phyloP scores from a whole-genome alignment of 129 eudicot species.

The Solidago caesia region DNA sequence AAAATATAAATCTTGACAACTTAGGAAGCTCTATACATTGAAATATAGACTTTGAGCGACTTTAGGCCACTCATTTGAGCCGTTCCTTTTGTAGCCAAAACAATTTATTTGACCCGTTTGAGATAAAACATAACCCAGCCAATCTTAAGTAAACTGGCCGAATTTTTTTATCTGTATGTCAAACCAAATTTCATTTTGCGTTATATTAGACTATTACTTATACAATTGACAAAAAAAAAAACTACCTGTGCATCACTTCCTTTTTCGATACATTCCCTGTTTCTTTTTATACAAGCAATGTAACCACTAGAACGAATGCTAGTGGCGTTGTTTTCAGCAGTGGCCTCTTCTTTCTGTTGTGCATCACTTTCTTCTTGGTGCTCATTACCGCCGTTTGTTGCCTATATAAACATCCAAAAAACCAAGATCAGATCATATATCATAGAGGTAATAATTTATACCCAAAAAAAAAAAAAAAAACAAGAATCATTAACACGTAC shows the following conservation, averaged over 20 bases:
- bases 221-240: conserved; percentile 15
- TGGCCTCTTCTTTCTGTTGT: conserved; percentile 68
- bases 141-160: too few species aligned
- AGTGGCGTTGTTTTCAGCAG: conserved; percentile 79
- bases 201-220: not conserved
- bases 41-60: too few species aligned
- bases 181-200: not conserved
- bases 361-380: conserved; percentile 56
- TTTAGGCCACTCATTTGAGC: too few species aligned
- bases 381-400: conserved; percentile 35
- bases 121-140: not conserved
- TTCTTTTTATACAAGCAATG: conserved; percentile 59
- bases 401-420: conserved; percentile 36
- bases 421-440: conserved; percentile 23
- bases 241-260: conserved; percentile 96
- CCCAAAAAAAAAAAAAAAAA: conserved; percentile 8
- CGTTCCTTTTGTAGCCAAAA: too few species aligned
- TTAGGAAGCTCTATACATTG: too few species aligned
- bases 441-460: not conserved
- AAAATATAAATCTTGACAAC: too few species aligned
- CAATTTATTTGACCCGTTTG: too few species aligned
- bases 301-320: conserved; percentile 80
- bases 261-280: conserved; percentile 78
- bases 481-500: conserved; percentile 36
- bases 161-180: not conserved